These are phyloP conservation scores for Stephanodiscus minutulus DNA, from an alignment of 108 stramenopile genomes.

Conservation along the genomic window DNA sequence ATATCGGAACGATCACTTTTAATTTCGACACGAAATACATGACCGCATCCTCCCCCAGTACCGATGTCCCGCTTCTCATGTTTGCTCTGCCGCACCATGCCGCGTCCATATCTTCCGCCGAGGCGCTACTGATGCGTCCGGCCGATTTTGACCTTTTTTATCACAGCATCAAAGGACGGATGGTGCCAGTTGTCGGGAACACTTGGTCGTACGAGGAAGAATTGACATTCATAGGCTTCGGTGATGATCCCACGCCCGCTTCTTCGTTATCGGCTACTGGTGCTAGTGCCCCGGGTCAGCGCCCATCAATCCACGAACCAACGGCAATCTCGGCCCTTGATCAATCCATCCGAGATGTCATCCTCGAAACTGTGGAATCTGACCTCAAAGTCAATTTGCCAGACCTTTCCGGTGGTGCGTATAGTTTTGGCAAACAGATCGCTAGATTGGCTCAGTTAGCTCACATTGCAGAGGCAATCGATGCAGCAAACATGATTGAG, in stretches of 20 bases:
- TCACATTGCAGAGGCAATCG: slow-evolving; percentile 58
- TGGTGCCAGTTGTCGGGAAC: slow-evolving; percentile 73
- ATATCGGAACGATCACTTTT: slow-evolving; percentile 66
- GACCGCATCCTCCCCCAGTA: slow-evolving; percentile 40
- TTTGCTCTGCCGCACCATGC: slow-evolving; percentile 87
- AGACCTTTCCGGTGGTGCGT: slow-evolving; percentile 61
- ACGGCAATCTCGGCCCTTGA: slow-evolving; percentile 41
- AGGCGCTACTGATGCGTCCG: slow-evolving; percentile 40
- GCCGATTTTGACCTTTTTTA: slow-evolving; percentile 70
- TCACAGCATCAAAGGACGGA: slow-evolving; percentile 75
- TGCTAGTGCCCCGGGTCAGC: slow-evolving; percentile 14
- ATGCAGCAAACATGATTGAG: slow-evolving; percentile 18
- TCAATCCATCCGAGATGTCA: slow-evolving; percentile 47
- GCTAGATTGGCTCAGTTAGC: slow-evolving; percentile 82
- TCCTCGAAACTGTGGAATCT: slow-evolving; percentile 61
- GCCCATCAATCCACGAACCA: slow-evolving; percentile 14
- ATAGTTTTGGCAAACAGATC: slow-evolving; percentile 83
- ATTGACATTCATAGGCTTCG: slow-evolving; percentile 58
- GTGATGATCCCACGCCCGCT: slow-evolving; percentile 20
- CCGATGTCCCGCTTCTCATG: slow-evolving; percentile 64
- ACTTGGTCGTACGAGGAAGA: slow-evolving; percentile 76
- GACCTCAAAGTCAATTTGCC: slow-evolving; percentile 69
- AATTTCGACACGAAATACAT: slow-evolving; percentile 57
- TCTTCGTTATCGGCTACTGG: neutral
- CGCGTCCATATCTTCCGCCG: slow-evolving; percentile 51